These are phyloP conservation scores for Wallacemonas sp. DNA, from an alignment of 208 protist genomes.

Conservation along the genomic window DNA sequence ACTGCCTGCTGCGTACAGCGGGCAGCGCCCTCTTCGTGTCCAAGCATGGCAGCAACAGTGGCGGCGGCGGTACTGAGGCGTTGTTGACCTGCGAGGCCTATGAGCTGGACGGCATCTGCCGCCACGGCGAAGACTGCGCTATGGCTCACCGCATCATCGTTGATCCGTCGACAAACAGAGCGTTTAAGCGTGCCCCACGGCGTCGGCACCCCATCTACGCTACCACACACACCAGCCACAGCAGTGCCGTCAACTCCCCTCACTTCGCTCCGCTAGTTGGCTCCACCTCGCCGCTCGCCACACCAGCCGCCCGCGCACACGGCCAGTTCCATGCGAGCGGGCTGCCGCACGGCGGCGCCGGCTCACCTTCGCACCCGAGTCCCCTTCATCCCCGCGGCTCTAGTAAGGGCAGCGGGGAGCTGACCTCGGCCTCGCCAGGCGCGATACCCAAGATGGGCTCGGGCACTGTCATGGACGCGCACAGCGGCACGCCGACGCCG, in stretches of 20 bases:
- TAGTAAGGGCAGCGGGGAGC: no score
- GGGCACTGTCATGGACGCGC: not conserved
- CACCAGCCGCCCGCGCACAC: not conserved
- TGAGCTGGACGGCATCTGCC: constrained; percentile 34
- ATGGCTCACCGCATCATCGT: constrained; percentile 32
- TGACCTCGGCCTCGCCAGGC: not conserved
- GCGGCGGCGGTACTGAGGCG: not conserved
- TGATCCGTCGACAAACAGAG: constrained; percentile 24
- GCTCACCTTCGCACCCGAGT: not conserved
- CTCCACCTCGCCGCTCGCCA: not conserved
- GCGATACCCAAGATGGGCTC: not conserved
- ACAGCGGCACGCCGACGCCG: not conserved
- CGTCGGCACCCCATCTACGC: not conserved
- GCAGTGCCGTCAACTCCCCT: not conserved
- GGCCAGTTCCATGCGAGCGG: no score
- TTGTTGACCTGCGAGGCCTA: constrained; percentile 36
- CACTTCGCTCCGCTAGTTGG: not conserved
- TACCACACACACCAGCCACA: not conserved
- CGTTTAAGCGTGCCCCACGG: constrained; percentile 38
- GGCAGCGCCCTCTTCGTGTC: not conserved
- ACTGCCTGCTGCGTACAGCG: not conserved
- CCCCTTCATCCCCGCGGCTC: not conserved
- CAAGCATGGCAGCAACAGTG: not conserved
- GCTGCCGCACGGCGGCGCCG: not conserved
- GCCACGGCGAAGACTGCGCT: constrained; percentile 32